Conservation (phyloP, 2,329 filamentous ascomycete species). For the Cladosporium velox region DNA sequence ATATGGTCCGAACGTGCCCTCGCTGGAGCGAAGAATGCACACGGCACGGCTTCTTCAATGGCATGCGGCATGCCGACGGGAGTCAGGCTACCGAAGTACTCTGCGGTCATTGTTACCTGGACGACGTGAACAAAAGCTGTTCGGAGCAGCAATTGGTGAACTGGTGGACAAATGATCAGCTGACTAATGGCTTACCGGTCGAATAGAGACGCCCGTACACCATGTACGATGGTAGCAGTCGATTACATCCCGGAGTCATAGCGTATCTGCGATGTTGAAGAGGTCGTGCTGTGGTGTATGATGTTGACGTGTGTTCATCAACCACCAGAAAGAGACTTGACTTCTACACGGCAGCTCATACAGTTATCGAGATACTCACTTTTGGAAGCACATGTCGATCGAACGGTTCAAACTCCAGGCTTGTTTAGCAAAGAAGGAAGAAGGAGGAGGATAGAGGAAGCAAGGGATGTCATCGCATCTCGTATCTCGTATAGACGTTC, state of each 20-base stretch:
- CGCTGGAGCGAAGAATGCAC: constrained; percentile 4
- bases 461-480: neutral
- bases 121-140: neutral
- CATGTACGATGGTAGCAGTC: neutral
- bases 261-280: neutral
- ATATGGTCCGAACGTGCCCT: neutral
- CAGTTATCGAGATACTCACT: neutral
- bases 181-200: neutral
- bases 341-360: neutral
- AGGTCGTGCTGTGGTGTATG: neutral
- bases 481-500: neutral
- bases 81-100: neutral
- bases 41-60: neutral
- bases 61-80: constrained; percentile 8
- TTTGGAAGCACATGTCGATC: neutral
- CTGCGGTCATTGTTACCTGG: neutral
- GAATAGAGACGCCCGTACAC: neutral
- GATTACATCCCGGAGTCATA: neutral
- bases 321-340: neutral
- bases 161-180: neutral
- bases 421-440: neutral
- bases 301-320: neutral
- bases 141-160: neutral
- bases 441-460: neutral
- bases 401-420: neutral